phyloP scores from a whole-genome alignment of 495 filamentous ascomycete genomes.

The Penicillium robsamsonii region DNA sequence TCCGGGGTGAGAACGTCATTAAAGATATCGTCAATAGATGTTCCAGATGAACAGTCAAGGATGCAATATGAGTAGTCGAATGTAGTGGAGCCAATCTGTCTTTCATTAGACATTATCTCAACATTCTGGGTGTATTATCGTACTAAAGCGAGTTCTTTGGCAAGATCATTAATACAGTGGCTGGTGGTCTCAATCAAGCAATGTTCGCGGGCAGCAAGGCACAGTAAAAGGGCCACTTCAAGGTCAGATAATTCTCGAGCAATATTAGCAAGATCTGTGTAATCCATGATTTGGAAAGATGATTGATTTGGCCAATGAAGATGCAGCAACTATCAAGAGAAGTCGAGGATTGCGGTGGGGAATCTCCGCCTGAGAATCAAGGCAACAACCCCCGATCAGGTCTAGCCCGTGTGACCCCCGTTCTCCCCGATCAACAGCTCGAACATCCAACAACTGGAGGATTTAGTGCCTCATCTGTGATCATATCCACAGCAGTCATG shows the following conservation, averaged over 20 bases:
- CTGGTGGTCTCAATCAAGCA: constrained; percentile 78
- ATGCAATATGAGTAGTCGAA: constrained; percentile 68
- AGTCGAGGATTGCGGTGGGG: constrained; percentile 3
- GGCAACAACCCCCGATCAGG: constrained; percentile 15
- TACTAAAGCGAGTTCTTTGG: constrained; percentile 72
- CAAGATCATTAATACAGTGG: constrained; percentile 59
- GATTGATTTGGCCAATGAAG: constrained; percentile 1
- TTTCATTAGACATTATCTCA: constrained; percentile 9
- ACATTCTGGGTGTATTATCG: neutral
- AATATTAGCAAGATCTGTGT: constrained; percentile 56
- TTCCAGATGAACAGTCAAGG: constrained; percentile 68
- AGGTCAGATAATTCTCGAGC: constrained; percentile 79
- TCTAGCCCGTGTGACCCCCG: constrained; percentile 19
- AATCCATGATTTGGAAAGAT: constrained; percentile 51
- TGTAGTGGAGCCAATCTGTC: constrained; percentile 61
- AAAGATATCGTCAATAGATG: constrained; percentile 76
- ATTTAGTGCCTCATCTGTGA: constrained; percentile 16
- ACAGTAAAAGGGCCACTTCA: constrained; percentile 82
- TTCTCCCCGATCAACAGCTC: constrained; percentile 20
- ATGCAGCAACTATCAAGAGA: neutral
- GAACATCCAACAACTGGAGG: constrained; percentile 1
- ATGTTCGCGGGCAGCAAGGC: constrained; percentile 75
- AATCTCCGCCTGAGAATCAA: constrained; percentile 7
- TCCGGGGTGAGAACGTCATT: constrained; percentile 56
- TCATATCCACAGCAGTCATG: constrained; percentile 26